phyloP scores from a whole-genome alignment of 441 rosid genomes.

The Populus hybrid region DNA sequence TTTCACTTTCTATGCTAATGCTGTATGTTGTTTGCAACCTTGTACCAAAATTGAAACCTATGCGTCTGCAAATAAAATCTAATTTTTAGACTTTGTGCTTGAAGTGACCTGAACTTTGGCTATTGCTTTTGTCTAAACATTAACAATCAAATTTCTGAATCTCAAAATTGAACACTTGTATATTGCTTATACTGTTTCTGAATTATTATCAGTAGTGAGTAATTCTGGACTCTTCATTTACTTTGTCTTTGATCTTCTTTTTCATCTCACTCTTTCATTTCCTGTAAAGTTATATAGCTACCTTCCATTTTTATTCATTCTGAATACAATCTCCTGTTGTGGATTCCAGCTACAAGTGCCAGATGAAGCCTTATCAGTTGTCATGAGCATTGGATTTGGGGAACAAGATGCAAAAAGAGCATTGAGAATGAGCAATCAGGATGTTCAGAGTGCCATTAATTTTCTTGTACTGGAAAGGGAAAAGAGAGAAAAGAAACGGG shows the following conservation, averaged over 20 bases:
- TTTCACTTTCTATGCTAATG: background rate
- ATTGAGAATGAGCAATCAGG: conserved; percentile 67
- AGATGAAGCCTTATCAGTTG: conserved; percentile 64
- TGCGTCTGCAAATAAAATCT: background rate
- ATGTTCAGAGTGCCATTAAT: conserved; percentile 65
- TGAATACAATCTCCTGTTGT: conserved; percentile 1
- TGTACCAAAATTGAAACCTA: background rate
- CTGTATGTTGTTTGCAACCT: background rate
- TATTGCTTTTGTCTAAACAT: background rate
- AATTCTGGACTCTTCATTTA: background rate
- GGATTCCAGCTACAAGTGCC: conserved; percentile 70
- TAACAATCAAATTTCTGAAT: background rate
- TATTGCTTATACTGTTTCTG: no score
- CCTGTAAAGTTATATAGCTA: background rate
- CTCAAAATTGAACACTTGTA: background rate
- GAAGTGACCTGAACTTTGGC: background rate
- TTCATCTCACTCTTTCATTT: background rate
- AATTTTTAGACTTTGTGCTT: background rate
- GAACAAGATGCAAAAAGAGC: conserved; percentile 75
- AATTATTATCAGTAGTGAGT: no score
- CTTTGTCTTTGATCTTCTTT: background rate
- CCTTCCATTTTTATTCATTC: background rate
- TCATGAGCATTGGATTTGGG: conserved; percentile 77
- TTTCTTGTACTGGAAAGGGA: conserved; percentile 75
- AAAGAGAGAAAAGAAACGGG: conserved; percentile 43